A percentile compares a stretch with the other conserved stretches of the same genome.
Conservation (phyloP, 495 filamentous ascomycete genomes). For the Neurospora cerealis region DNA sequence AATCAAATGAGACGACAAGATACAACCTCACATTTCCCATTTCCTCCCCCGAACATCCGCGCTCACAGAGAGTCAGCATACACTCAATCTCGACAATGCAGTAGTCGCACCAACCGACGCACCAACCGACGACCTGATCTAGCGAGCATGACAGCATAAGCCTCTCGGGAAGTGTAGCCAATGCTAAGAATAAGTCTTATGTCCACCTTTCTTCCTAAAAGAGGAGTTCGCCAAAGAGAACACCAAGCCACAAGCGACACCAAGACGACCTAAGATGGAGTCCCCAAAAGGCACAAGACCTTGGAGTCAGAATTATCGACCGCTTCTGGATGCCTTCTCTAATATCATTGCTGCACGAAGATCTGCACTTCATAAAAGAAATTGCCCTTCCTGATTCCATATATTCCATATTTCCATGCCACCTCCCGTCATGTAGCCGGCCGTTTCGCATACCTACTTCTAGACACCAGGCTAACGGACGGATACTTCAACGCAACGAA, state of each 20-base stretch:
- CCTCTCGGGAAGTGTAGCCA: neutral
- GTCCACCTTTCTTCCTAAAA: neutral
- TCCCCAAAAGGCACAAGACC: neutral
- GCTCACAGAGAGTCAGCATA: neutral
- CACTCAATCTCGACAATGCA: neutral
- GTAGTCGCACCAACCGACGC: neutral
- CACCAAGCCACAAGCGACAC: neutral
- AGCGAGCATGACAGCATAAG: neutral
- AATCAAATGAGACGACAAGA: neutral
- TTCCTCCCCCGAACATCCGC: neutral
- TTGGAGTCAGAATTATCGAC: neutral
- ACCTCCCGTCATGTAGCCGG: neutral
- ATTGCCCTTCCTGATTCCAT: neutral
- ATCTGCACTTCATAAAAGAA: neutral
- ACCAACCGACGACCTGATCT: neutral
- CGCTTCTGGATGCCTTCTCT: neutral
- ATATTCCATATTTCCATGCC: neutral
- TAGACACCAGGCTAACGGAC: neutral
- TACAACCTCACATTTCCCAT: neutral
- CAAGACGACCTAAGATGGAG: neutral
- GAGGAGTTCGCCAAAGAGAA: neutral
- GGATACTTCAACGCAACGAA: neutral
- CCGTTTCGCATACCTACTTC: neutral
- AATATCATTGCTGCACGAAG: neutral
- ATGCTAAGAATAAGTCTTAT: neutral